phyloP scores from a whole-genome alignment of 306 rosid species.

The Cicer pinnatifidum region DNA sequence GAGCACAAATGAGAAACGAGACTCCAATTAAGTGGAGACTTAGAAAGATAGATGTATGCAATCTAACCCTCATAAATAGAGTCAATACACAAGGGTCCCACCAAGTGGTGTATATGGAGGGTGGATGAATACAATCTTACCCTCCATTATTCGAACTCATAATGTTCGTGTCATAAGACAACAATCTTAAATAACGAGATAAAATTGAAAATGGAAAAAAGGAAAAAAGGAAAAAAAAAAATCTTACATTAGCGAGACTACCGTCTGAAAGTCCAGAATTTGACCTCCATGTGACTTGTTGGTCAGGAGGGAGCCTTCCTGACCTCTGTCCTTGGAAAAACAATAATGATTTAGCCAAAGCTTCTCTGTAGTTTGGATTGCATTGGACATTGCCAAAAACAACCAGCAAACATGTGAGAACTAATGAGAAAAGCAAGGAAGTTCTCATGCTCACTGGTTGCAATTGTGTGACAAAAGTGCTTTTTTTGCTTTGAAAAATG shows the following conservation, averaged over 20 bases:
- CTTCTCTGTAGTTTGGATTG: constrained; percentile 74
- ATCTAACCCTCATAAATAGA: background rate
- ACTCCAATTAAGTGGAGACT: background rate
- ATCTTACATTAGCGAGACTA: constrained; percentile 55
- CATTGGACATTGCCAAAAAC: constrained; percentile 46
- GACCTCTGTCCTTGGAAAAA: constrained; percentile 96
- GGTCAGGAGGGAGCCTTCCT: constrained; percentile 66
- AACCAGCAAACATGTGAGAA: constrained; percentile 33
- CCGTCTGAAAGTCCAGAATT: constrained; percentile 80
- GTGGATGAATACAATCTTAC: too few species aligned
- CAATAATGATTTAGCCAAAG: constrained; percentile 75
- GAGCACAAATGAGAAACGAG: background rate
- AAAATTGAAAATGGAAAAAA: background rate
- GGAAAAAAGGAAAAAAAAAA: background rate
- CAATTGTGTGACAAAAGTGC: constrained; percentile 20
- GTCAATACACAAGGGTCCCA: too few species aligned
- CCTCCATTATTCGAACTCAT: background rate
- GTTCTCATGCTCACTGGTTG: constrained; percentile 40
- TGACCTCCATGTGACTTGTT: constrained; percentile 72
- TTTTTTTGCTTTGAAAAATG: constrained; percentile 31
- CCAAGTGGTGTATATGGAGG: too few species aligned
- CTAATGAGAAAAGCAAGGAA: constrained; percentile 28
- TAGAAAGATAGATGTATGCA: background rate
- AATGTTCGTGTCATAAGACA: background rate
- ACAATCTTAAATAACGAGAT: background rate